Evolutionary conservation across 1,284 basidiomycete species (phyloP), one percentile per base, ranked within the genome.

Genomic region (Termitomyces sp.): DNA sequence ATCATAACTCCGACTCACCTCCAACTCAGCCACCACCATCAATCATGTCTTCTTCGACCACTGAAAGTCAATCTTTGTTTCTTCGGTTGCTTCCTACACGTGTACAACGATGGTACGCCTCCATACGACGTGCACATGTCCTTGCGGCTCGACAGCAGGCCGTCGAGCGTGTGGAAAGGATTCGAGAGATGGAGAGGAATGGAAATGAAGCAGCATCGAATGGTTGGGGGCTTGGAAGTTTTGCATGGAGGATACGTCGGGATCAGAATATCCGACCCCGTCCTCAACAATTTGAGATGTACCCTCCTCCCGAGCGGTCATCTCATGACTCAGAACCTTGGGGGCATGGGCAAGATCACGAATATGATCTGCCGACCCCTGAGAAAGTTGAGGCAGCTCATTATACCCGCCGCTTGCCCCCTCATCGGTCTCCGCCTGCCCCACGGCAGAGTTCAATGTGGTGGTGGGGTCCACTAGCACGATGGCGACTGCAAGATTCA

Each of bases 381-480:
- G 56, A 38, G 16, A 24, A 37, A 9, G 21, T 31, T 18, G 50
- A 43, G 21, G 45, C 41, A 42, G 35, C 40, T 55, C 54, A 34
- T 55, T 49, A 45, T 52, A 44, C 41, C 41, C 41, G 13, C 7
- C 47, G 1, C 16, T 24, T 24, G 21, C 43, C 39, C 24, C 40
- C 46, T 8, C 39, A 34, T n/a, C 48, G 49, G 19, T 49, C 54
- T 16, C 55, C 50, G 9, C 57, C 34, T 11, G 40, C 47, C 9
- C 34, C 52, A 39, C 55, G 57, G 16, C 66, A 69, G 5, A 70
- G 70, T 47, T 78, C 80, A 31, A 60, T 85, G 56, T 88, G 83
- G 84, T 88, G 86, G 81, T 89, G 86, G 85, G 86, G 86, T 0
- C 88, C 88, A 2, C 65, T 91, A 28, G 72, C 78, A 40, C 73